A percentile compares a stretch with the other conserved stretches of the same genome.
These are phyloP conservation scores for Leccinellum rugosiceps DNA, from an alignment of 768 basidiomycete genomes.

Conservation along the genomic window DNA sequence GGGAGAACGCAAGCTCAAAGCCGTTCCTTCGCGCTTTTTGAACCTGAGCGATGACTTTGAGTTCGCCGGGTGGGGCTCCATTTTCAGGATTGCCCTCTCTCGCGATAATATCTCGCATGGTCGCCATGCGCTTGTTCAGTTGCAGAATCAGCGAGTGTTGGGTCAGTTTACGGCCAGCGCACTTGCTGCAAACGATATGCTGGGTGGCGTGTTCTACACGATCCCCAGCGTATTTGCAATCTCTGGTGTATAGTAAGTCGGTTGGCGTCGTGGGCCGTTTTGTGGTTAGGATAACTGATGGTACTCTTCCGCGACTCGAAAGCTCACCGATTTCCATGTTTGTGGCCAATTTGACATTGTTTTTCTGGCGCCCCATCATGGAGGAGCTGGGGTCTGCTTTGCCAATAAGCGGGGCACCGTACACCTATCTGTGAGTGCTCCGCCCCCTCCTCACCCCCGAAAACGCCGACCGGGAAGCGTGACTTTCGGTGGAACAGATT, in stretches of 20 bases:
- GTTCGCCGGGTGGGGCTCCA: constrained; percentile 70
- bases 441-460: not conserved
- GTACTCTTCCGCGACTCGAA: not conserved
- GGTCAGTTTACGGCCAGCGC: constrained; percentile 66
- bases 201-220: constrained; percentile 69
- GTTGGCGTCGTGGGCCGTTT: not conserved
- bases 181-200: constrained; percentile 62
- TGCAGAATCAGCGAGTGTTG: constrained; percentile 40
- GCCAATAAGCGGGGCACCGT: constrained; percentile 68
- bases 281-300: not conserved
- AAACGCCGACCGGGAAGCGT: not conserved
- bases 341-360: constrained; percentile 56
- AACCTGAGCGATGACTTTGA: constrained; percentile 63
- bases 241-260: constrained; percentile 60
- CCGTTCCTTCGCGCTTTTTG: constrained; percentile 56
- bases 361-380: constrained; percentile 75
- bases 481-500: constrained; percentile 37
- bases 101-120: constrained; percentile 39
- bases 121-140: constrained; percentile 27
- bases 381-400: constrained; percentile 68
- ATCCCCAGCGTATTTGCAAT: constrained; percentile 62
- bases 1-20: constrained; percentile 38
- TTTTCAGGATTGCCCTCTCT: constrained; percentile 44
- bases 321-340: constrained; percentile 71
- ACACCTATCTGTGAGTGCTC: constrained; percentile 56